A percentile compares a stretch with the other conserved stretches of the same genome.
phyloP scores from a whole-genome alignment of 2,329 filamentous ascomycete species.

The Botryotinia calthae region DNA sequence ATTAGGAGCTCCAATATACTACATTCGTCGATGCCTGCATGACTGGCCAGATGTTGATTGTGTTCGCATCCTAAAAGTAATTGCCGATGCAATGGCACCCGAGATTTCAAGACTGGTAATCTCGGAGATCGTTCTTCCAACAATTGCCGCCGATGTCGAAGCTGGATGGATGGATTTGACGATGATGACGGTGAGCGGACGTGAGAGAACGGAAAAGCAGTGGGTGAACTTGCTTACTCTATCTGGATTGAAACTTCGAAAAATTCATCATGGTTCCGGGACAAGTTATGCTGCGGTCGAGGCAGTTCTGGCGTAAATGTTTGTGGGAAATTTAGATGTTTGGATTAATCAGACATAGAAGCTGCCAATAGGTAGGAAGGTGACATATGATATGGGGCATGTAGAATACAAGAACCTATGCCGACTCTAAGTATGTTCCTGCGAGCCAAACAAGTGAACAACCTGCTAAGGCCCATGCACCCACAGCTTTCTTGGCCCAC shows the following conservation, averaged over 20 bases:
- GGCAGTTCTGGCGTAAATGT: neutral
- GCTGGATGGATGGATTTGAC: conserved; percentile 40
- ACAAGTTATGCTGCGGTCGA: conserved; percentile 20
- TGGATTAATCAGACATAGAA: neutral
- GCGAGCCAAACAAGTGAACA: conserved; percentile 59
- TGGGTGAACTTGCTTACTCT: conserved; percentile 12
- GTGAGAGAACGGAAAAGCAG: conserved; percentile 39
- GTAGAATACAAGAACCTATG: conserved; percentile 14
- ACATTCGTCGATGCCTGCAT: conserved; percentile 43
- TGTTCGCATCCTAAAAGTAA: conserved; percentile 19
- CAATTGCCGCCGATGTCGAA: conserved; percentile 38
- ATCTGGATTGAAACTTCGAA: conserved; percentile 13
- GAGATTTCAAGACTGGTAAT: conserved; percentile 39
- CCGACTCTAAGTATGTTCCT: conserved; percentile 49
- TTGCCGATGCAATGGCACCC: conserved; percentile 13
- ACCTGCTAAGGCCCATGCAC: conserved; percentile 60
- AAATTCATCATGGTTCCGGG: conserved; percentile 13
- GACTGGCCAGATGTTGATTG: conserved; percentile 41
- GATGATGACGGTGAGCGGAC: conserved; percentile 40
- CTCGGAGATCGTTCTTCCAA: conserved; percentile 45
- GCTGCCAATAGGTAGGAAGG: neutral
- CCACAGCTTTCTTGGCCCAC: conserved; percentile 63
- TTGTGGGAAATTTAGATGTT: neutral
- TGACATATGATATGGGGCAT: neutral
- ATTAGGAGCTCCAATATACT: conserved; percentile 38